These are phyloP conservation scores for Metarhizium robertsii DNA, from an alignment of 2,329 filamentous ascomycete species.

Conservation along the genomic window DNA sequence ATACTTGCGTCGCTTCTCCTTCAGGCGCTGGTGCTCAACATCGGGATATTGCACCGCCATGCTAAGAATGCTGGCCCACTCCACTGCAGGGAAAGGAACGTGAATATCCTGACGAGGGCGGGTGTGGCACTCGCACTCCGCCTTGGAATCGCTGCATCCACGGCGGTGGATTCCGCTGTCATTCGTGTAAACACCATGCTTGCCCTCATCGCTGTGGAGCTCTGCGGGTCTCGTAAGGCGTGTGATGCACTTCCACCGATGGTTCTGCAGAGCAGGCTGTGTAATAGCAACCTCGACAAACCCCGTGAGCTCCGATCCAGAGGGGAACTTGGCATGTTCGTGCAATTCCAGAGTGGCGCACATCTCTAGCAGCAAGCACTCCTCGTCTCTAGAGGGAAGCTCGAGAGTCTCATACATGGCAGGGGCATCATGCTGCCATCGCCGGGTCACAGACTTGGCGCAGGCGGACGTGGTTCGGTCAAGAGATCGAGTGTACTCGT, in stretches of 20 bases:
- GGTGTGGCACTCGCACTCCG: constrained; percentile 41
- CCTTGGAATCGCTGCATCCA: constrained; percentile 38
- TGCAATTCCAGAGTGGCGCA: constrained; percentile 51
- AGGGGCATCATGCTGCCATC: constrained; percentile 51
- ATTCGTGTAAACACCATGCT: constrained; percentile 37
- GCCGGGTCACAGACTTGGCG: constrained; percentile 39
- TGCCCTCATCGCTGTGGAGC: constrained; percentile 35
- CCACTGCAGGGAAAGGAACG: constrained; percentile 48
- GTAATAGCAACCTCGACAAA: constrained; percentile 51
- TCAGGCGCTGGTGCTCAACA: constrained; percentile 28
- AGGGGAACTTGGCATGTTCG: constrained; percentile 46
- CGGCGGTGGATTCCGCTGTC: constrained; percentile 43
- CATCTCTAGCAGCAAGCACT: constrained; percentile 52
- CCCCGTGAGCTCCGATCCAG: constrained; percentile 50
- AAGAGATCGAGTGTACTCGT: constrained; percentile 48
- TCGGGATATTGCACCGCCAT: constrained; percentile 44
- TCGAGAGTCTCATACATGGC: constrained; percentile 44
- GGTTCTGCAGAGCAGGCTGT: constrained; percentile 41
- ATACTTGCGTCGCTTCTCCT: constrained; percentile 26
- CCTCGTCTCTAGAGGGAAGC: constrained; percentile 36
- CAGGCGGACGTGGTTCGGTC: constrained; percentile 47
- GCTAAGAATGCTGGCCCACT: constrained; percentile 50
- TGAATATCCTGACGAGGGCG: constrained; percentile 39
- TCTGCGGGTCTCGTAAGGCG: constrained; percentile 48
- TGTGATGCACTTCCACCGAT: constrained; percentile 53